Base-by-base conservation (phyloP, 164 flowering plant genomes). In the Annona squamosa region DNA sequence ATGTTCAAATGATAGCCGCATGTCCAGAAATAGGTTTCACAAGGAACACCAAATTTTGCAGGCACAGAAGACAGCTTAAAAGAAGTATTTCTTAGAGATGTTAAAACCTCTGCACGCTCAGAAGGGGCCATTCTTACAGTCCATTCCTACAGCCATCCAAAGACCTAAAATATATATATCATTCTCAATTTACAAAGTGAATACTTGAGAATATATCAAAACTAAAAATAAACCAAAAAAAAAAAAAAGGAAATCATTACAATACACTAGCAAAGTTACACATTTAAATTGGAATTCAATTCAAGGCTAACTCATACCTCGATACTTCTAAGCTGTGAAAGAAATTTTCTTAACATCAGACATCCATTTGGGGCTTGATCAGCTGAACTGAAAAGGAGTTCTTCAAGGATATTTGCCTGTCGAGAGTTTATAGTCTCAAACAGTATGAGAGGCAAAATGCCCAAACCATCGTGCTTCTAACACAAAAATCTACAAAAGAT, bases 371-470 rank as follows among this genome's bases (percentile, higher is more conserved):
- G 75, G 73, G 17, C 68, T 79, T 48, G 67, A 70, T 68, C 69
- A 72, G 79, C 48, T 75, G 86, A 86, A 76, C 59, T 79, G 76
- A 57, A 83, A 7, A 89, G 81, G 70, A 86, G 48, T 71, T 92
- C 98, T 81, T 90, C 93, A 18, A 93, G 79, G 73, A 89, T 71
- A 83, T 83, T 83, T 52, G 83, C 86, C 98, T 91, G 68, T 44
- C 72, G 19, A 7, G 78, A 66, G 71, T 62, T 41, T 61, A 43
- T 6, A 57, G 9, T 74, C 46, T 6, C 5, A 77, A 72, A 62
- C 45, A 75, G 44, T 46, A 37, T n/a, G 42, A 19, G 59, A 67
- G 67, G 19, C 18, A 67, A 61, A 10, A 43, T 48, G 47, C 48
- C 75, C 18, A 45, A 17, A 41, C 61, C 17, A n/a, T 61, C 66